Conservation (phyloP, 1,284 basidiomycete genomes). For the Puccinia triticina region DNA sequence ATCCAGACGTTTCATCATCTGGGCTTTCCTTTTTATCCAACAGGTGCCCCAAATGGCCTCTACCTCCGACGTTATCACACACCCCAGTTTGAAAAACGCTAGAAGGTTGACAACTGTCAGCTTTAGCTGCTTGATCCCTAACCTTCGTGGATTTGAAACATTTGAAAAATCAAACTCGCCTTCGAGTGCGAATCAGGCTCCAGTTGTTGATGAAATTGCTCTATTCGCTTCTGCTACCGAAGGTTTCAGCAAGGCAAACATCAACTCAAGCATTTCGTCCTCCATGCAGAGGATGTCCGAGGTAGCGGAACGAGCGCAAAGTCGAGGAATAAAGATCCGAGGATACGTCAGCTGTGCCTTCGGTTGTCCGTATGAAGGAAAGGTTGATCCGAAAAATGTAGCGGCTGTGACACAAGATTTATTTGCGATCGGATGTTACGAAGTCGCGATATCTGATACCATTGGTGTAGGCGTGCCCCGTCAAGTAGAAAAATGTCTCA, state of each 20-base stretch:
- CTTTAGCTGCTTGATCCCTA: conserved; percentile 59
- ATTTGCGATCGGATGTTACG: conserved; percentile 88
- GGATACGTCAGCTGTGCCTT: conserved; percentile 78
- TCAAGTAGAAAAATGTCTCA: conserved; percentile 70
- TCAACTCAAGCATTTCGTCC: conserved; percentile 75
- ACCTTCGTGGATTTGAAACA: conserved; percentile 53
- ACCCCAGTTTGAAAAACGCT: conserved; percentile 86
- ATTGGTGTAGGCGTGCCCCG: conserved; percentile 81
- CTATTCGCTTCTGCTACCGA: conserved; percentile 89
- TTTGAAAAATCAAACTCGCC: conserved; percentile 46
- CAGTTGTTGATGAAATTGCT: conserved; percentile 76
- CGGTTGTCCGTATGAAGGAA: conserved; percentile 81
- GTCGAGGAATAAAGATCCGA: conserved; percentile 72
- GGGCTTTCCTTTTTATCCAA: background rate
- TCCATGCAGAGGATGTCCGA: conserved; percentile 70
- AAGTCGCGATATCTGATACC: conserved; percentile 88
- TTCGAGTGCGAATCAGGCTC: conserved; percentile 60
- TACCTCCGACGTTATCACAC: conserved; percentile 71
- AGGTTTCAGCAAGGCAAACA: conserved; percentile 78
- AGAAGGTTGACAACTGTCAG: conserved; percentile 74
- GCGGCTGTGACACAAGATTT: conserved; percentile 73
- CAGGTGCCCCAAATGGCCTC: conserved; percentile 73
- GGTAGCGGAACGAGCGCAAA: conserved; percentile 69
- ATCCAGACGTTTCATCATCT: background rate
- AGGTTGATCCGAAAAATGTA: conserved; percentile 71